phyloP scores from a whole-genome alignment of 805 yeast species.

The Candida multigemmis region DNA sequence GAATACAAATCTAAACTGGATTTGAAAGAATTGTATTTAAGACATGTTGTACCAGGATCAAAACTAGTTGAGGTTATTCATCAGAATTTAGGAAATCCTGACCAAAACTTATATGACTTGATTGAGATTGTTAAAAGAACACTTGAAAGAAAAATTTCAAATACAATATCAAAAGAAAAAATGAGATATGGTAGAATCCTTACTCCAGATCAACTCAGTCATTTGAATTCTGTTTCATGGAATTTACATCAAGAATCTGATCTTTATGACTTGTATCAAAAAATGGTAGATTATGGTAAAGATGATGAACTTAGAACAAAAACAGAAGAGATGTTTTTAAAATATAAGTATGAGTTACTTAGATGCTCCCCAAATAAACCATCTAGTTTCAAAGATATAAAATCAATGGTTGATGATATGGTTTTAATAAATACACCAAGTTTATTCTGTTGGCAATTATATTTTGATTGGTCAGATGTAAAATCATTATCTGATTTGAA shows the following conservation, averaged over 20 bases:
- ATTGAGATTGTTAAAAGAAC: slow-evolving; percentile 27
- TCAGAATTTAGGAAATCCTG: slow-evolving; percentile 31
- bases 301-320: slow-evolving; percentile 53
- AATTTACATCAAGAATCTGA: slow-evolving; percentile 40
- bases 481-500: slow-evolving; percentile 41
- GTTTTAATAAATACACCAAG: slow-evolving; percentile 56
- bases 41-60: slow-evolving; percentile 47
- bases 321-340: slow-evolving; percentile 52
- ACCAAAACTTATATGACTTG: slow-evolving; percentile 34
- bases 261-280: slow-evolving; percentile 44
- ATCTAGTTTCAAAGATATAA: slow-evolving; percentile 30
- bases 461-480: slow-evolving; percentile 68
- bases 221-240: slow-evolving; percentile 34
- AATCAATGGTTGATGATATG: slow-evolving; percentile 60
- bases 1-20: slow-evolving; percentile 16
- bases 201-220: slow-evolving; percentile 29
- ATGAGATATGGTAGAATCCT: slow-evolving; percentile 37
- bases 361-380: slow-evolving; percentile 45
- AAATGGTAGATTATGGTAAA: slow-evolving; percentile 45
- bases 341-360: slow-evolving; percentile 47
- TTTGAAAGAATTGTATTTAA: slow-evolving; percentile 39
- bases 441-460: slow-evolving; percentile 60
- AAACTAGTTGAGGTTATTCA: slow-evolving; percentile 46
- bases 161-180: slow-evolving; percentile 35
- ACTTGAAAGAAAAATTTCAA: slow-evolving; percentile 35